These are phyloP conservation scores for Hygrophila difformis DNA, from an alignment of 257 asterid genomes.

Conservation along the genomic window DNA sequence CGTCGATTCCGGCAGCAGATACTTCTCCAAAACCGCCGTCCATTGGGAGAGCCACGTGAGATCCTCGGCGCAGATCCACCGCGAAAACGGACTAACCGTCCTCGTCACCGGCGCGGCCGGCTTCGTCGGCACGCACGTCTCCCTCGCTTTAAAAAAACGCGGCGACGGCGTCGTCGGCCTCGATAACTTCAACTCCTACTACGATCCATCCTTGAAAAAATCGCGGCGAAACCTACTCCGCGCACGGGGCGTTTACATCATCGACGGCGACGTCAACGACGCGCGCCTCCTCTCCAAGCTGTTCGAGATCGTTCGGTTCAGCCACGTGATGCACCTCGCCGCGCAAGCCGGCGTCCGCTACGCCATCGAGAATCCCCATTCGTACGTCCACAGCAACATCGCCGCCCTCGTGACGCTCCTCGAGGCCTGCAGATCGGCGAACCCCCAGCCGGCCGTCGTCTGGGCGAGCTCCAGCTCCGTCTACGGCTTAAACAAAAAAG, in stretches of 20 bases:
- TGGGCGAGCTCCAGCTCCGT: conserved; percentile 95
- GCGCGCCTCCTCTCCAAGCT: conserved; percentile 37
- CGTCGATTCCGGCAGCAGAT: conserved; percentile 40
- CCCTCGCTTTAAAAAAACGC: conserved; percentile 60
- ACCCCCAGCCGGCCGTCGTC: conserved; percentile 55
- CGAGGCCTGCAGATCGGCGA: conserved; percentile 47
- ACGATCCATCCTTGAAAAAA: conserved; percentile 44
- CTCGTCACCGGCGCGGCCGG: conserved; percentile 84
- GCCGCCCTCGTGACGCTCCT: conserved; percentile 73
- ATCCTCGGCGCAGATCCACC: conserved; percentile 52
- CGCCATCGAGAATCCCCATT: conserved; percentile 70
- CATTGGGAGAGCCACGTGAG: conserved; percentile 55
- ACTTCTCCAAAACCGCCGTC: conserved; percentile 46
- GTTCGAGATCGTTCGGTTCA: conserved; percentile 43
- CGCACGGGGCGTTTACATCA: conserved; percentile 27
- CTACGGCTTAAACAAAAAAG: conserved; percentile 59
- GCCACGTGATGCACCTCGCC: conserved; percentile 79
- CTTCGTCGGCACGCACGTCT: conserved; percentile 64
- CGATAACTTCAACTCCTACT: conserved; percentile 62
- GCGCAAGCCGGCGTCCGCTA: conserved; percentile 85
- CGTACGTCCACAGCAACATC: conserved; percentile 62
- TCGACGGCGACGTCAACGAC: conserved; percentile 60
- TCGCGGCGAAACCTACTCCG: conserved; percentile 31
- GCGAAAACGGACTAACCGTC: conserved; percentile 43
- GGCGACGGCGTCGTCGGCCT: conserved; percentile 84